These are phyloP conservation scores for Volvox reticuliferus DNA, from an alignment of 139 green algal genomes.

Conservation along the genomic window DNA sequence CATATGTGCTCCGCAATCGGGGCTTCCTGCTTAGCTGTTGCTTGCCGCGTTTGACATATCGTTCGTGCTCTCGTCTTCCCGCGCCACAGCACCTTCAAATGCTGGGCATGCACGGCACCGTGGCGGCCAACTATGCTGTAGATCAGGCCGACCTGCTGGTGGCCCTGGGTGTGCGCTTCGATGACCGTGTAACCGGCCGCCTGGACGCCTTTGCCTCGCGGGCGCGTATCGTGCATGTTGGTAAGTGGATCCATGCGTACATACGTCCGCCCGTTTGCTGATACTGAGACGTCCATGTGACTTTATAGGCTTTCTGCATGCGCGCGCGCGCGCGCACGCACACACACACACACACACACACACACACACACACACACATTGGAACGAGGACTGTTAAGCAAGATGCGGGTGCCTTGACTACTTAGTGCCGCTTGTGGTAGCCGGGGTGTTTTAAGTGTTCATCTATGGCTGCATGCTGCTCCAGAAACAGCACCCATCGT, in stretches of 20 bases:
- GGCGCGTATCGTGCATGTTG: conserved; percentile 96
- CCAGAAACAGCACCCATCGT: background rate
- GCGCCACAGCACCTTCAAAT: conserved; percentile 87
- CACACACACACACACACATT: background rate
- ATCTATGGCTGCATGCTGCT: background rate
- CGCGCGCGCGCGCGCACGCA: no score
- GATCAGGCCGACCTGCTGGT: conserved; percentile 95
- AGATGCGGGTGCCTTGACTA: background rate
- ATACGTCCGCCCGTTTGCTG: no score
- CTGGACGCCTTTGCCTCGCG: conserved; percentile 95
- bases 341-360: no score
- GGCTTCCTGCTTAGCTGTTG: no score
- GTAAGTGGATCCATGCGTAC: background rate
- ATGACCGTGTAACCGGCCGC: conserved; percentile 99
- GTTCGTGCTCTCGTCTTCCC: no score
- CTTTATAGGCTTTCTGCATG: background rate
- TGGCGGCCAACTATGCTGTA: conserved; percentile 97
- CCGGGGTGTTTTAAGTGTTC: background rate
- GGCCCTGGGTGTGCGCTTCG: conserved; percentile 98
- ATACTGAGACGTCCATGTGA: no score
- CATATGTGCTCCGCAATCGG: no score
- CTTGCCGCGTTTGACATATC: no score
- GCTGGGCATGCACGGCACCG: conserved; percentile 99
- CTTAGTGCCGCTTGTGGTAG: background rate
- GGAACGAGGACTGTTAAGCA: background rate